phyloP scores from a whole-genome alignment of 495 filamentous ascomycete species.

The Talaromyces thailandensis region DNA sequence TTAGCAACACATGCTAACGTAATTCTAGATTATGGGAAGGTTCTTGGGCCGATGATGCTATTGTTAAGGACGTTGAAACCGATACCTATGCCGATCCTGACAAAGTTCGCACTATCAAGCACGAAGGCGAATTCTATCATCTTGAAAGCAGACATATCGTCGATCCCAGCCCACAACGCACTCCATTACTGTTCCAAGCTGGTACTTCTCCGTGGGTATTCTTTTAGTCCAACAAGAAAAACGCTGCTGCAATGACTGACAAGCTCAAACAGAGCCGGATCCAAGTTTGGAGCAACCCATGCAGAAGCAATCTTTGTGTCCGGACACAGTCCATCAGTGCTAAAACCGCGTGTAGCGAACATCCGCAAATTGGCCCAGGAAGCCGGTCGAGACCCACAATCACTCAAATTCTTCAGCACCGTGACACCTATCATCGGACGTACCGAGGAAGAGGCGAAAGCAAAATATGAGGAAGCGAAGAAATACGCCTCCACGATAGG shows the following conservation, averaged over 20 bases:
- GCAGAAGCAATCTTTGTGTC: constrained; percentile 59
- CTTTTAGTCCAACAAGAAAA: not conserved
- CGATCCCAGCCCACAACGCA: constrained; percentile 53
- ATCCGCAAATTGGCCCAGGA: constrained; percentile 43
- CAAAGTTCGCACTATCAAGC: constrained; percentile 50
- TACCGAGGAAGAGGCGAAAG: constrained; percentile 48
- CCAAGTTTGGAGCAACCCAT: constrained; percentile 49
- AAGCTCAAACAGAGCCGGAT: constrained; percentile 29
- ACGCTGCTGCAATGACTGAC: not conserved
- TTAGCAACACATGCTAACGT: not conserved
- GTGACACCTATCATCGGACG: constrained; percentile 48
- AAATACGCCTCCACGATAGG: constrained; percentile 44
- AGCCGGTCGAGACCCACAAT: constrained; percentile 43
- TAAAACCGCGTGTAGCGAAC: constrained; percentile 43
- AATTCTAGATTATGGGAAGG: constrained; percentile 47
- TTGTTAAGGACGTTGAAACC: constrained; percentile 35
- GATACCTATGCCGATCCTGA: constrained; percentile 46
- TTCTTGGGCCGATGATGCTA: constrained; percentile 49
- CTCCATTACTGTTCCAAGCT: constrained; percentile 56
- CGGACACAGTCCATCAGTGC: constrained; percentile 39
- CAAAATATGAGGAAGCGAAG: constrained; percentile 41
- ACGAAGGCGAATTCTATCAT: constrained; percentile 49
- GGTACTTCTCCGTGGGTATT: constrained; percentile 37
- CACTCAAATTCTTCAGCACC: constrained; percentile 51
- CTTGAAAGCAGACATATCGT: constrained; percentile 44